Base-by-base conservation (phyloP, 495 filamentous ascomycete genomes). In the Elasticomyces elasticus region DNA sequence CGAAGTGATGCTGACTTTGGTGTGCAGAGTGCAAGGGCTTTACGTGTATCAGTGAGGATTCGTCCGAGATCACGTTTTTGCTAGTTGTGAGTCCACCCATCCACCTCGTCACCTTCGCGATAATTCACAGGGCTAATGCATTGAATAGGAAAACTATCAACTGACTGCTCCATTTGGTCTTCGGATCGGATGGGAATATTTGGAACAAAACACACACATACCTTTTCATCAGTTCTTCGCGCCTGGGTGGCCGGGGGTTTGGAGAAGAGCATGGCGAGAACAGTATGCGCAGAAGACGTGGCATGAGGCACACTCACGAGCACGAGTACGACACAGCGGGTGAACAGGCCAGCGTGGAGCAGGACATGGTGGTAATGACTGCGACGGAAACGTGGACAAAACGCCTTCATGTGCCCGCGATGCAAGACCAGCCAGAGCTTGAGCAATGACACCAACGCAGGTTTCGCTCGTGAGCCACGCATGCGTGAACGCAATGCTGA, bases 61-160 rank as follows among this genome's bases (percentile, higher is more conserved):
- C 70, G 71, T 76, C 73, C 71, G 73, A 76, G 73, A 67, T 71
- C 67, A 69, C 68, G 69, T 74, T 74, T 71, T 76, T 75, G 73
- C 73, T 76, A 75, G 73, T 75, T 76, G 40, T 44, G 31, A 37
- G 31, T 37, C n/a, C n/a, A 37, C 10, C 31, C 40, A 22, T 22
- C 40, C 19, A 10, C 9, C 19, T 20, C 40, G 7, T 44, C 40
- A 13, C 13, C 40, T 20, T 7, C 23, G 12, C 10, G 7, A 10
- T 11, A 44, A 10, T 9, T 7, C 9, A 10, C 19, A 10, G 7
- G 19, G 9, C 40, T 44, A 44, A 44, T 20, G 10, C 9, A 13
- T 20, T 20, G 12, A 7, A 22, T 7, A 22, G 9, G 72, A 75
- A 75, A 75, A 75, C 73, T 75, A 74, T 62, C 50, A 57, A 61